Evolutionary conservation across 345 rosid genomes (phyloP), one percentile per base, ranked within the genome.

Genomic region (Linum usitatissimum): DNA sequence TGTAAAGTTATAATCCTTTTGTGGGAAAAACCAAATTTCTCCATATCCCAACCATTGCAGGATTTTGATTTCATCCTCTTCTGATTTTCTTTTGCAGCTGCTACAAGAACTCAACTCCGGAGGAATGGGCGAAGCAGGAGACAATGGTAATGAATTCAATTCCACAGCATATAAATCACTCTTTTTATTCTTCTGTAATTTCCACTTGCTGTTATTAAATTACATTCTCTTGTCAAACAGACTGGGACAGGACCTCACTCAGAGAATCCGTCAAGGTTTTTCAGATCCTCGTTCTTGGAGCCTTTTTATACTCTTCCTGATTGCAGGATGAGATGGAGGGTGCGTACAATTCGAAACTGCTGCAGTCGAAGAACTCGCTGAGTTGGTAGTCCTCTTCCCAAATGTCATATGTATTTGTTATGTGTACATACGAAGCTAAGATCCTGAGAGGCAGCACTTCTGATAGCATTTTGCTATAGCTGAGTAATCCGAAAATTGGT

Each of bases 241-340:
- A 79, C 69, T 73, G 81, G 78, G 87, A 86, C 55, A 69, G 71
- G 75, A 94, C 86, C 58, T 80, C 91, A 15, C 85, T 94, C 30
- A 89, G 95, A 71, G 72, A 83, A 71, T 83, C 92, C 56, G 53
- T 88, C 66, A 77, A n/a, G 64, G 36, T 83, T 72, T 74, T 94
- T 94, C 83, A 84, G 89, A 69, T 82, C 92, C 56, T 83, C 96
- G 19, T 90, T 88, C 80, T 76, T 88, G 74, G 83, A 76, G 63
- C 97, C 97, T 55, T 55, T 18, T 55, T 6, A 0, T 4, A 18
- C 23, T n/a, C n/a, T n/a, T 18, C 20, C 31, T 6, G 6, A 36
- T 34, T 34, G 63, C 63, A 60, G 63, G 63, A 17, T 20, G 63
- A 60, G 48, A 60, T 60, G 48, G 63, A 60, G 48, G 34, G 10